phyloP scores from a whole-genome alignment of 345 rosid species.

The Heritiera fomes region DNA sequence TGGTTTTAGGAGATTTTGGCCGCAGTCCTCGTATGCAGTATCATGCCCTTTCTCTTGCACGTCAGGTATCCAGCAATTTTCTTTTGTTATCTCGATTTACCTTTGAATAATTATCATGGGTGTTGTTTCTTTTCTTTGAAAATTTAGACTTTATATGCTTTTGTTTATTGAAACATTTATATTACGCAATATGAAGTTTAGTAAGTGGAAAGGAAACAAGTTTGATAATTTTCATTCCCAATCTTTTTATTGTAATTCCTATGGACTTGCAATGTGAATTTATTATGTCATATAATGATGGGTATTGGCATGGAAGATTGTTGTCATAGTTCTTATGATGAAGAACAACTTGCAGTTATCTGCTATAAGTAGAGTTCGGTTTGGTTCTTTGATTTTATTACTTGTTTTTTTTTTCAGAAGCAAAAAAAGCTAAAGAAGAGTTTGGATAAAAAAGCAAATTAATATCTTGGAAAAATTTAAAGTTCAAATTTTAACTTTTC shows the following conservation, averaged over 20 bases:
- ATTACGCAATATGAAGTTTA: neutral
- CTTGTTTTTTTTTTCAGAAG: neutral
- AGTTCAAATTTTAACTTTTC: neutral
- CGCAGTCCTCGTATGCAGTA: slow-evolving; percentile 99
- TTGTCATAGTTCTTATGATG: neutral
- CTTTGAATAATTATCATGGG: neutral
- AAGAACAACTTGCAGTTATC: neutral
- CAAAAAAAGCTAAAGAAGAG: neutral
- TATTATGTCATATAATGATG: neutral
- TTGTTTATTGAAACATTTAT: neutral
- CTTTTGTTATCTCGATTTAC: neutral
- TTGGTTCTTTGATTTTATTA: neutral
- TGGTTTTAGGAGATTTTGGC: slow-evolving; percentile 92
- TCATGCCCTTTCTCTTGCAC: slow-evolving; percentile 92
- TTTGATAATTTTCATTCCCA: neutral
- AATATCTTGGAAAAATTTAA: neutral
- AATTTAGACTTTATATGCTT: neutral
- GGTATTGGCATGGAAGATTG: neutral
- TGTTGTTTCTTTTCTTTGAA: neutral
- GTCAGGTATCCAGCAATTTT: slow-evolving; percentile 52
- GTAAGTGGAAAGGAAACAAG: neutral
- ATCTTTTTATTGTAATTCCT: neutral
- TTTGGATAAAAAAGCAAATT: neutral
- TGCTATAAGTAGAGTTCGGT: neutral
- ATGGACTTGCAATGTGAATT: neutral